Conservation (phyloP, 768 basidiomycete genomes). For the Auricularia sp. region DNA sequence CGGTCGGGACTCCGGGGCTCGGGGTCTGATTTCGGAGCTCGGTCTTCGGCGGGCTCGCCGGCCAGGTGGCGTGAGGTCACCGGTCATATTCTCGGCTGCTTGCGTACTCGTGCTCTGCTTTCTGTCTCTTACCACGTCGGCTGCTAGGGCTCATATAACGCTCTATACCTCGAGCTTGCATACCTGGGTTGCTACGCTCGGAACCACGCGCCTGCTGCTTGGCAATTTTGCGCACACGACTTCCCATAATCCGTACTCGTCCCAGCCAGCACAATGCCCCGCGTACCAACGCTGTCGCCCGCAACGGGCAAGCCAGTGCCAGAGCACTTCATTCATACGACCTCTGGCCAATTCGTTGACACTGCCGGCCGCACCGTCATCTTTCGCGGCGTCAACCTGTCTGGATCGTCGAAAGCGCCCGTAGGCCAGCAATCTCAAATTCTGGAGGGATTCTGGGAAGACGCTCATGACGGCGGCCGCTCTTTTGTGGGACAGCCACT, state of each 20-base stretch:
- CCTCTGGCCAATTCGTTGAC: conserved; percentile 63
- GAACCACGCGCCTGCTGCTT: no score
- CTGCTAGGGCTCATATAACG: no score
- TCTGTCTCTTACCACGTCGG: not conserved
- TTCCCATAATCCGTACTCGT: no score
- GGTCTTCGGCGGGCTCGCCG: no score
- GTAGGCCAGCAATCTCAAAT: conserved; percentile 54
- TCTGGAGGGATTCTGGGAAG: conserved; percentile 73
- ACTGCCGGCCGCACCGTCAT: conserved; percentile 63
- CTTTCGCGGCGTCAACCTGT: conserved; percentile 90
- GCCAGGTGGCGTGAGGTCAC: no score
- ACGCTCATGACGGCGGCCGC: conserved; percentile 49
- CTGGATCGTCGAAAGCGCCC: conserved; percentile 82
- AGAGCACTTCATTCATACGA: conserved; percentile 46
- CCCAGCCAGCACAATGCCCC: conserved; percentile 32
- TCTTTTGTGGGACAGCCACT: conserved; percentile 72
- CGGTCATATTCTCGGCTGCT: no score
- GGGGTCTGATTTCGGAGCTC: no score
- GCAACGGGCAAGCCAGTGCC: conserved; percentile 41
- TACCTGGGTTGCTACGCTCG: no score
- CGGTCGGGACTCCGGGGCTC: no score
- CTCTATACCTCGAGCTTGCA: no score
- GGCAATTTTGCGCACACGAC: no score
- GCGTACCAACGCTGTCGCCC: conserved; percentile 46
- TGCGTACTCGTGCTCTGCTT: not conserved